Evolutionary conservation across 176 grass and related monocot species (phyloP), one percentile per base, ranked within the genome.

Genomic region (Bolboschoenus planiculmis): DNA sequence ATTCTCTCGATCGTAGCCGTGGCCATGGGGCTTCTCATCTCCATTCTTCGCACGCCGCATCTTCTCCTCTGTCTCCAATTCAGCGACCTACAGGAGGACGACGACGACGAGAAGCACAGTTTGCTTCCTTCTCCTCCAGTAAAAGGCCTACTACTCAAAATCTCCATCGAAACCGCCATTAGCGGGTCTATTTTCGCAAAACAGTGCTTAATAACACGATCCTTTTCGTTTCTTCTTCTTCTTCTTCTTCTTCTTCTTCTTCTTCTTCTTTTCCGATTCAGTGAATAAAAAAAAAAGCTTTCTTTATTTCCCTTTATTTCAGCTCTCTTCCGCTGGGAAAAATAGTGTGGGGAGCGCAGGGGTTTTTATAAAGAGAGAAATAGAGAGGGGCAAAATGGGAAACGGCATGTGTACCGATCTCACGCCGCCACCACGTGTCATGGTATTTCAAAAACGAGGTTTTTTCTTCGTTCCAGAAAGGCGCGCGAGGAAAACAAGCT

Each of bases 1-100:
- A 83, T 36, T 57, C 82, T 23, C 89, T 91, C 93, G 27, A 71
- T 63, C n/a, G 88, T 66, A 21, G 79, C 63, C 27, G 86, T 84
- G 3, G 91, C 35, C 24, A 84, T 62, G 10, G 83, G 79, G 4
- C 33, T 71, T 6, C 57, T 86, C 51, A 83, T 3, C 59, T 36
- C 27, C 79, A 55, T 23, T 59, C 20, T 40, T 2, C 2, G 31
- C 1, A 37, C 31, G 3, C 10, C 36, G 26, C 39, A 44, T 18
- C 79, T 44, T 9, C 79, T 63, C 18, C 79, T 60, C 78, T 62
- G 79, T 18, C 24, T 62, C n/a, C 56, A 42, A 37, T 23, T 40
- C 1, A 42, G 20, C 18, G 67, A 72, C 3, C 9, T 11, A 13
- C 9, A 67, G 16, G 76, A 55, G 29, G 47, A 57, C 3, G 13